Conservation (phyloP, 495 filamentous ascomycete species). For the Echria macrotheca region DNA sequence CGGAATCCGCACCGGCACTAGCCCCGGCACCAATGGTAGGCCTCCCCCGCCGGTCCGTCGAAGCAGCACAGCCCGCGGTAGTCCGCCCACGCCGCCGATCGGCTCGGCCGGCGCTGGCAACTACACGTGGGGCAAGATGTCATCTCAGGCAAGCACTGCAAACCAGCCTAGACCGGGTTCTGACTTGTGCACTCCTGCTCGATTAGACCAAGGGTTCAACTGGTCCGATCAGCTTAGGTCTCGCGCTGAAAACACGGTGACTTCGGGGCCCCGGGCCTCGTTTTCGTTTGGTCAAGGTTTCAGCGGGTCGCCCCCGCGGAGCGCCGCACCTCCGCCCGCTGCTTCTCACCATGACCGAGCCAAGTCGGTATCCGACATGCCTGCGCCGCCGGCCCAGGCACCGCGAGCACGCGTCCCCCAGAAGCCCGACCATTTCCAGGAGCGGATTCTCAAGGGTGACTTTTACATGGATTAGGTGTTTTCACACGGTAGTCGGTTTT, state of each 20-base stretch:
- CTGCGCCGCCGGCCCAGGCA: slow-evolving; percentile 50
- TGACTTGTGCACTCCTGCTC: slow-evolving; percentile 50
- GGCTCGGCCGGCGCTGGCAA: slow-evolving; percentile 16
- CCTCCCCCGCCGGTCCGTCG: slow-evolving; percentile 26
- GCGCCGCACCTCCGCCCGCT: slow-evolving; percentile 35
- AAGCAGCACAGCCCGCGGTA: slow-evolving; percentile 19
- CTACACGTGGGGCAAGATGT: slow-evolving; percentile 27
- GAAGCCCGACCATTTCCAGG: slow-evolving; percentile 87
- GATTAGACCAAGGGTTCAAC: slow-evolving; percentile 82
- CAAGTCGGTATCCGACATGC: slow-evolving; percentile 66
- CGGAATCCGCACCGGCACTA: slow-evolving; percentile 35
- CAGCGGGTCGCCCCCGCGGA: slow-evolving; percentile 29
- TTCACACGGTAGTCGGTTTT: too few relatives aligned
- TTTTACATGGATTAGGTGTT: slow-evolving; percentile 97
- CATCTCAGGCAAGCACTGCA: slow-evolving; percentile 49
- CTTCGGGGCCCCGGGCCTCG: slow-evolving; percentile 45
- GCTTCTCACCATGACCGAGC: slow-evolving; percentile 57
- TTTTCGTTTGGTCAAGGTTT: slow-evolving; percentile 35
- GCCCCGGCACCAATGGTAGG: slow-evolving; percentile 48
- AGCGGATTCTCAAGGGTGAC: slow-evolving; percentile 93
- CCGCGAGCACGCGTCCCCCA: slow-evolving; percentile 39
- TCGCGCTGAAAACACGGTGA: slow-evolving; percentile 77
- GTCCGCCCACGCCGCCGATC: slow-evolving; percentile 22
- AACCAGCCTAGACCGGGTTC: slow-evolving; percentile 50
- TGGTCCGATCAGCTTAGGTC: slow-evolving; percentile 91